A percentile compares a stretch with the other conserved stretches of the same genome.
These are phyloP conservation scores for Yamadazyma laniorum DNA, from an alignment of 805 yeast genomes.

Conservation along the genomic window DNA sequence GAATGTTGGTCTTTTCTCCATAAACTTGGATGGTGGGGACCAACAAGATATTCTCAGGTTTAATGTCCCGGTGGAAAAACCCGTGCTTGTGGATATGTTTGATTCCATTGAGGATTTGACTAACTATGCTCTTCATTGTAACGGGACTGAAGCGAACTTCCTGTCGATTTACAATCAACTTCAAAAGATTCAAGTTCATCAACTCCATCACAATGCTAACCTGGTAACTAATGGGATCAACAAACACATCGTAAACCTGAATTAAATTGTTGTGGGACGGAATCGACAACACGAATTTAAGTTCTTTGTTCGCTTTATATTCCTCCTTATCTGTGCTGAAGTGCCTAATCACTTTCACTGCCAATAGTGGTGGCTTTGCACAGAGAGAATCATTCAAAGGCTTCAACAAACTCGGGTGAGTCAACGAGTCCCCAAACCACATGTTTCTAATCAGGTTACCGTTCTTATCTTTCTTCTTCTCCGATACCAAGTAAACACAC, in stretches of 20 bases:
- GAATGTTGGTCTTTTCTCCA: constrained; percentile 39
- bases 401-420: constrained; percentile 16
- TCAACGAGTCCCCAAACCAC: too few relatives aligned
- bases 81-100: constrained; percentile 73
- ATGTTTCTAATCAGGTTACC: too few relatives aligned
- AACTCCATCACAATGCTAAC: constrained; percentile 87
- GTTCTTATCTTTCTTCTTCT: too few relatives aligned
- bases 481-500: too few relatives aligned
- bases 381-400: constrained; percentile 26
- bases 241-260: constrained; percentile 73
- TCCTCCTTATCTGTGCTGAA: constrained; percentile 37
- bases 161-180: constrained; percentile 65
- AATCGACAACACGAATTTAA: constrained; percentile 62
- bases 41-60: constrained; percentile 88
- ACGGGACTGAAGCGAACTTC: constrained; percentile 51
- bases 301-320: constrained; percentile 53
- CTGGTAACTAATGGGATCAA: constrained; percentile 58
- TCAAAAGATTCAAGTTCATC: constrained; percentile 78
- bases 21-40: constrained; percentile 56
- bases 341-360: constrained; percentile 76
- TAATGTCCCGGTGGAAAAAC: constrained; percentile 84
- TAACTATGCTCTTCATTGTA: constrained; percentile 62
- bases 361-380: constrained; percentile 42
- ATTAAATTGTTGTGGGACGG: constrained; percentile 72
- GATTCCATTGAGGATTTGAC: constrained; percentile 74